phyloP scores from a whole-genome alignment of 441 rosid genomes.

The Codiaeum variegatum region DNA sequence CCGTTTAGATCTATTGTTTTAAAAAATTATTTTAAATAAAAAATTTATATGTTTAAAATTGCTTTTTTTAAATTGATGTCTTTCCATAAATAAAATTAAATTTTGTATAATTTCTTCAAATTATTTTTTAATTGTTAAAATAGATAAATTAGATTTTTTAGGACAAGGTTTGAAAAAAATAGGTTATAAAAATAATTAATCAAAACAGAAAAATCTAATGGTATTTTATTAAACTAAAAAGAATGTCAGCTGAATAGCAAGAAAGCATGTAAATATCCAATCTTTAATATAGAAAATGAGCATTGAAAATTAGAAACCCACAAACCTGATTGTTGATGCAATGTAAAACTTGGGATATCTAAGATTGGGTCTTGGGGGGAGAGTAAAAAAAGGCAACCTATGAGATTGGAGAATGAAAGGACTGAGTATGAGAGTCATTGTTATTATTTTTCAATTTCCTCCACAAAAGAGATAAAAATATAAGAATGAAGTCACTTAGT shows the following conservation, averaged over 20 bases:
- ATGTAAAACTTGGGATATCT: constrained; percentile 71
- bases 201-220: neutral
- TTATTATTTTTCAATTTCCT: constrained; percentile 27
- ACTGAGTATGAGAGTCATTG: constrained; percentile 73
- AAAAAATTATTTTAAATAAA: too few relatives aligned
- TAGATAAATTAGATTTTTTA: too few relatives aligned
- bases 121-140: too few relatives aligned
- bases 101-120: too few relatives aligned
- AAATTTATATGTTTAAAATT: too few relatives aligned
- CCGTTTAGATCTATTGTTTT: too few relatives aligned
- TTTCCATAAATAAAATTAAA: too few relatives aligned
- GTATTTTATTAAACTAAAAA: neutral
- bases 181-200: too few relatives aligned
- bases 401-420: constrained; percentile 44
- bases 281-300: neutral
- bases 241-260: constrained; percentile 11
- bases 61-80: too few relatives aligned
- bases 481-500: neutral
- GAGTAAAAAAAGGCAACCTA: constrained; percentile 45
- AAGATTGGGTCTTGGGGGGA: constrained; percentile 46
- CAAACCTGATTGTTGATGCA: constrained; percentile 57
- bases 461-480: constrained; percentile 35
- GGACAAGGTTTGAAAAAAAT: too few relatives aligned
- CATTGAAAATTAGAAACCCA: constrained; percentile 24
- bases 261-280: constrained; percentile 18